Percentiles rank a stretch among this genome's conserved stretches.
phyloP scores from a whole-genome alignment of 495 filamentous ascomycete genomes.

The Neurospora sp. region DNA sequence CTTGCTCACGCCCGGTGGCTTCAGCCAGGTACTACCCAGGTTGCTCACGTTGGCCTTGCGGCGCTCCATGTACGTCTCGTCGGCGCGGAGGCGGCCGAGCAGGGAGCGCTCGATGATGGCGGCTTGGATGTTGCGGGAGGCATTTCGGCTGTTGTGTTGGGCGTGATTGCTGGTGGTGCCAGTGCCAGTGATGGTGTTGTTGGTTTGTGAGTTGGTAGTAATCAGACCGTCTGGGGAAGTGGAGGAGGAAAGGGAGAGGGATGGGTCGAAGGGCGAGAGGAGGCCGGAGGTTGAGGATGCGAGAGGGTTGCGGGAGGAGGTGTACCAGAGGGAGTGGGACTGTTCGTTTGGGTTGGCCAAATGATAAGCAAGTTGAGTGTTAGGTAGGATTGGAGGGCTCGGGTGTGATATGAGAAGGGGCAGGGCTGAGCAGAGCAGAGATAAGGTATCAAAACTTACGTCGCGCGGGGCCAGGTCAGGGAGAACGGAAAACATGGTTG shows the following conservation, averaged over 20 bases:
- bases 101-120: conserved; percentile 33
- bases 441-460: conserved; percentile 35
- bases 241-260: conserved; percentile 3
- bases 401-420: neutral
- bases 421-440: neutral
- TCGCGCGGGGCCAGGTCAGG: conserved; percentile 62
- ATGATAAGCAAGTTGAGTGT: conserved; percentile 2
- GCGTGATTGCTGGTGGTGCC: conserved; percentile 1
- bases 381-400: neutral
- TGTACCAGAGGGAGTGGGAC: conserved; percentile 66
- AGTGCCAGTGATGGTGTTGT: conserved; percentile 3
- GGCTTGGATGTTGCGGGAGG: conserved; percentile 7
- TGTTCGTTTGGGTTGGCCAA: conserved; percentile 18
- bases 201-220: conserved; percentile 14
- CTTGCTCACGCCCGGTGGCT: conserved; percentile 64
- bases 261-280: conserved; percentile 19
- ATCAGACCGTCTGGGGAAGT: conserved; percentile 7
- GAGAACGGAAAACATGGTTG: conserved; percentile 55
- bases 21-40: conserved; percentile 71
- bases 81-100: conserved; percentile 52
- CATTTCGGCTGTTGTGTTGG: conserved; percentile 4
- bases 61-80: conserved; percentile 56
- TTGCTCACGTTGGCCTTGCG: conserved; percentile 63
- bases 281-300: conserved; percentile 1
- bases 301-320: conserved; percentile 40